Conservation (phyloP, 2,329 filamentous ascomycete species). For the Aciculosporium take region DNA sequence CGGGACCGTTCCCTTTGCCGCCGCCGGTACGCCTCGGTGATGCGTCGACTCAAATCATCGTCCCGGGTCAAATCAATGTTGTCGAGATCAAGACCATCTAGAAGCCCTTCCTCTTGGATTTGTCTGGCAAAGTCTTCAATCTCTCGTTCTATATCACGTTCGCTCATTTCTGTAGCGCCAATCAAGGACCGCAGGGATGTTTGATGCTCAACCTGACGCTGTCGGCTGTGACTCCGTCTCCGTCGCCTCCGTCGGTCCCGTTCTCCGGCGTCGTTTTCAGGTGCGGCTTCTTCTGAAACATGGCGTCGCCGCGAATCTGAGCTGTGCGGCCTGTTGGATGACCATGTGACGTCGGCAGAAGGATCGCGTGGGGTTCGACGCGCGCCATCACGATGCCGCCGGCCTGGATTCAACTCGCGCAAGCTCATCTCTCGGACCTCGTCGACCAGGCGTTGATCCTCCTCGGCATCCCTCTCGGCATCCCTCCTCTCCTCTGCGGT, state of each 20-base stretch:
- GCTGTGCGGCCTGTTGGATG: constrained; percentile 18
- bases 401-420: constrained; percentile 44
- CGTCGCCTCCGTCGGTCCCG: constrained; percentile 18
- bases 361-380: constrained; percentile 20
- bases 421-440: constrained; percentile 63
- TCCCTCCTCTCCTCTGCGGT: constrained; percentile 37
- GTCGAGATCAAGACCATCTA: constrained; percentile 80
- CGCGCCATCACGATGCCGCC: constrained; percentile 18
- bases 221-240: constrained; percentile 31
- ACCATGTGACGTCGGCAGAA: constrained; percentile 19
- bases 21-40: constrained; percentile 75
- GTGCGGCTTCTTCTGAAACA: constrained; percentile 11
- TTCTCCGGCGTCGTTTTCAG: constrained; percentile 24
- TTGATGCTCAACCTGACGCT: constrained; percentile 69
- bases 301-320: constrained; percentile 17
- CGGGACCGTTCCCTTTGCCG: constrained; percentile 52
- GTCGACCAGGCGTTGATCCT: constrained; percentile 56
- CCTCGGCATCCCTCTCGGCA: constrained; percentile 46
- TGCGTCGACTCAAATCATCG: constrained; percentile 79
- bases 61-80: constrained; percentile 74
- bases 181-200: constrained; percentile 75
- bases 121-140: constrained; percentile 83
- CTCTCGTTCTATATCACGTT: constrained; percentile 69
- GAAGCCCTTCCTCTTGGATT: constrained; percentile 72
- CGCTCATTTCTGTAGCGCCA: constrained; percentile 62